Evolutionary conservation across 441 rosid species (phyloP).

Genomic region (Bruguiera hainesii): DNA sequence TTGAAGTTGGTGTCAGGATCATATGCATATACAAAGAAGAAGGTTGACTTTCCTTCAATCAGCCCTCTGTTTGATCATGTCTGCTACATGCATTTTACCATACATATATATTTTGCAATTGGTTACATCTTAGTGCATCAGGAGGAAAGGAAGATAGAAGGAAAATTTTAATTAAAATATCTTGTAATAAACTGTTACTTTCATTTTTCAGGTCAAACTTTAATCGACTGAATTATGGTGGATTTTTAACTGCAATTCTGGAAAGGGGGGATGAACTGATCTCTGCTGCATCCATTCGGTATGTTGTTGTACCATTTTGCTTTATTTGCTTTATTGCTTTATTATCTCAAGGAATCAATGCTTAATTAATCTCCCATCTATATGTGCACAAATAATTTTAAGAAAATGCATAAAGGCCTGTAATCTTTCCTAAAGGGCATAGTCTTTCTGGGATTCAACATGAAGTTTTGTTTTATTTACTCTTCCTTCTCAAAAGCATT

Average conservation of each 20-base stretch:
- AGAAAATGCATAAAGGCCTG: conserved; percentile 5
- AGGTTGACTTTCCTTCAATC: too few relatives aligned
- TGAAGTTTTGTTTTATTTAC: neutral
- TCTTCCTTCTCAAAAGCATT: neutral
- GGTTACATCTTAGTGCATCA: too few relatives aligned
- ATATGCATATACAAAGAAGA: too few relatives aligned
- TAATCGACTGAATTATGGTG: conserved; percentile 65
- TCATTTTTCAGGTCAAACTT: conserved; percentile 71
- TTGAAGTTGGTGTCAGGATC: too few relatives aligned
- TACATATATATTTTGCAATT: too few relatives aligned
- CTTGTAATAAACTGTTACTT: conserved; percentile 14
- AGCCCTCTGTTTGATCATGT: too few relatives aligned
- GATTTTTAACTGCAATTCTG: conserved; percentile 71
- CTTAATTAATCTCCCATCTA: neutral
- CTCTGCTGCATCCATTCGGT: conserved; percentile 92
- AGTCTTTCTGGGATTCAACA: neutral
- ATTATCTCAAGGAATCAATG: neutral
- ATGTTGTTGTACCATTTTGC: conserved; percentile 17
- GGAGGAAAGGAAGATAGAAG: too few relatives aligned
- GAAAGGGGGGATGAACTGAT: conserved; percentile 86
- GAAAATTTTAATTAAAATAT: neutral
- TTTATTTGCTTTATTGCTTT: conserved; percentile 2
- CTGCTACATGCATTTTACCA: too few relatives aligned
- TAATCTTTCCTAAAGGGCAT: neutral
- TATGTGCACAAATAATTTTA: neutral